Base-by-base conservation (phyloP, 495 filamentous ascomycete genomes). In the Xylaria cubensis region DNA sequence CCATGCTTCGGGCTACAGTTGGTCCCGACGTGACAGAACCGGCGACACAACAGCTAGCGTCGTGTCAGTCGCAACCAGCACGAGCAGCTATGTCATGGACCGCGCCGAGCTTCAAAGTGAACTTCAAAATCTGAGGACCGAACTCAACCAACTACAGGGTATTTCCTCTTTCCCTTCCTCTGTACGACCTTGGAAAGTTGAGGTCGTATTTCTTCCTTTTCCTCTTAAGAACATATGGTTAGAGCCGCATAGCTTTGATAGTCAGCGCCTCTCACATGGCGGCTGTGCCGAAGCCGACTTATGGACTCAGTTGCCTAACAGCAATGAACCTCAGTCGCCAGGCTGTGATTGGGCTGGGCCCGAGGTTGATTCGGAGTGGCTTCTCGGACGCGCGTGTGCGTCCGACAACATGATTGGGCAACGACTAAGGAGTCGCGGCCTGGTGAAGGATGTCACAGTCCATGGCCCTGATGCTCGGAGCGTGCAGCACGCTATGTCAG, bases 121-220 rank as follows among this genome's bases (percentile, higher is more conserved):
- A 56, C 75, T 92, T 15, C 85, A 88, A 74, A 79, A 77, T 42
- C 77, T 93, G 0, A 87, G 89, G 71, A 82, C 85, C 1, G 85
- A 90, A 55, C 77, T 93, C 36, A 81, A 77, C 70, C 81, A 86
- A 70, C 83, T 92, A 4, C 89, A 91, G 73, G 81, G 84, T 19
- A 68, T 82, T 7, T 80, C 83, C 46, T 84, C 87, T 13, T 75
- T 87, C 34, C 90, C 91, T 12, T 86, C 89, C 0, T 82, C 80
- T 62, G 78, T 79, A 24, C 82, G 85, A n/a, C 90, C 90, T 6
- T 92, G 89, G 90, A 85, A 90, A 73, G 77, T 93, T 32, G 90
- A 93, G 74, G 89, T 93, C 24, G 84, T 92, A 21, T 86, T 92
- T 64, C 74, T 92, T n/a, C 90, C 91, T 42, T 93, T 90, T 80